Percentiles rank a stretch among this genome's conserved stretches.
phyloP scores from a whole-genome alignment of 495 filamentous ascomycete genomes.

The Xanthoparmelia taractica region DNA sequence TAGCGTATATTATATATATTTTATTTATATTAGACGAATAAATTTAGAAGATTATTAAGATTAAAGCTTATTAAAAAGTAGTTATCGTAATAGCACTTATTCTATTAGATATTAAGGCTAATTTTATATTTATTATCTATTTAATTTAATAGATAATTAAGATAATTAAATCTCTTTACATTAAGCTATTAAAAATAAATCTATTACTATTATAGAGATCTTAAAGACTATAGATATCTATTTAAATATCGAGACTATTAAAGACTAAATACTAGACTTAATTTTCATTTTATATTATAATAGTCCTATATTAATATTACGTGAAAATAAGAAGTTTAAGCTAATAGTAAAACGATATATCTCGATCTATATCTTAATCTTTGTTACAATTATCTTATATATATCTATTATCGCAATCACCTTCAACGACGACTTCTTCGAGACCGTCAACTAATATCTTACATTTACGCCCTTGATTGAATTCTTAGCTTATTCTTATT shows the following conservation, averaged over 20 bases:
- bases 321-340: not conserved
- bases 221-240: not conserved
- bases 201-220: too few relatives aligned
- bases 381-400: too few relatives aligned
- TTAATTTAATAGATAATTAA: too few relatives aligned
- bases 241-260: constrained; percentile 2
- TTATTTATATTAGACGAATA: constrained; percentile 1
- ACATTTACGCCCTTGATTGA: too few relatives aligned
- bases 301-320: not conserved
- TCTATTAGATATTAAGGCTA: not conserved
- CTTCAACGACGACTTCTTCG: too few relatives aligned
- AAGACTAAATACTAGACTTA: not conserved
- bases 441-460: too few relatives aligned
- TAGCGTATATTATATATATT: not conserved
- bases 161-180: too few relatives aligned
- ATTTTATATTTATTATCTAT: constrained; percentile 19
- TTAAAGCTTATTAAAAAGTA: constrained; percentile 2
- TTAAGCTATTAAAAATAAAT: too few relatives aligned
- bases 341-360: not conserved
- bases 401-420: too few relatives aligned
- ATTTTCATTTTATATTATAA: constrained; percentile 1
- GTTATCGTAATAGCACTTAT: not conserved
- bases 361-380: too few relatives aligned
- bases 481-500: too few relatives aligned
- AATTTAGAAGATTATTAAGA: not conserved